These are phyloP conservation scores for Zygotorulaspora chibaensis DNA, from an alignment of 805 yeast species.

Conservation along the genomic window DNA sequence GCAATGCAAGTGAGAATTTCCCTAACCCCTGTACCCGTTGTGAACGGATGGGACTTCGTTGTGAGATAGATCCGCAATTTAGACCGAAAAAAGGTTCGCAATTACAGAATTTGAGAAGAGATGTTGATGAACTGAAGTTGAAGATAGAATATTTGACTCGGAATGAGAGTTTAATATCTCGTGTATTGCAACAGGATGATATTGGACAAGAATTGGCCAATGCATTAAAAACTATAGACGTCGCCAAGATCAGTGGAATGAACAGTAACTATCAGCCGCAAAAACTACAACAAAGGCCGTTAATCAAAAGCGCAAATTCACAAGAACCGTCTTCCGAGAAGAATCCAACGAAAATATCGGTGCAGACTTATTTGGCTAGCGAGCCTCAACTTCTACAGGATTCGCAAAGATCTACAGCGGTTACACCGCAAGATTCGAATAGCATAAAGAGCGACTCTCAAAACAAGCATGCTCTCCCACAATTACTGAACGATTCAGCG, in stretches of 20 bases:
- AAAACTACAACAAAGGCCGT: slow-evolving; percentile 10
- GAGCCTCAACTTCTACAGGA: slow-evolving; percentile 41
- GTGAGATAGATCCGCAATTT: slow-evolving; percentile 89
- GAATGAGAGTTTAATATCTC: slow-evolving; percentile 64
- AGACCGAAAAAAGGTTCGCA: slow-evolving; percentile 91
- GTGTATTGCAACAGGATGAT: slow-evolving; percentile 44
- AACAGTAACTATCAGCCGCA: slow-evolving; percentile 6
- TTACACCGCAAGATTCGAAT: slow-evolving; percentile 10
- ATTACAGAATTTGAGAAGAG: slow-evolving; percentile 76
- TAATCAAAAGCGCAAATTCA: slow-evolving; percentile 2
- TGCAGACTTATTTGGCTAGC: slow-evolving; percentile 42
- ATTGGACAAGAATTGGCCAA: slow-evolving; percentile 20
- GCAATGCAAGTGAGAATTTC: slow-evolving; percentile 80
- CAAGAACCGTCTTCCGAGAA: slow-evolving; percentile 4
- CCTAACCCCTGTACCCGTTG: slow-evolving; percentile 84
- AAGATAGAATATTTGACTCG: slow-evolving; percentile 63
- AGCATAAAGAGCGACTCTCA: slow-evolving; percentile 5
- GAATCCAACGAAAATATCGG: slow-evolving; percentile 27
- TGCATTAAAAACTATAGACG: slow-evolving; percentile 15
- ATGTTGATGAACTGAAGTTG: slow-evolving; percentile 73
- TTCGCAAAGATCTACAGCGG: slow-evolving; percentile 28
- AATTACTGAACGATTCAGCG: slow-evolving; percentile 42
- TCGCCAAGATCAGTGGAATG: slow-evolving; percentile 10
- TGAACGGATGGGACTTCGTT: slow-evolving; percentile 68
- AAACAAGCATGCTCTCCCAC: slow-evolving; percentile 22